Base-by-base conservation (phyloP, 1,139 yeast genomes). In the Pichia sp. region DNA sequence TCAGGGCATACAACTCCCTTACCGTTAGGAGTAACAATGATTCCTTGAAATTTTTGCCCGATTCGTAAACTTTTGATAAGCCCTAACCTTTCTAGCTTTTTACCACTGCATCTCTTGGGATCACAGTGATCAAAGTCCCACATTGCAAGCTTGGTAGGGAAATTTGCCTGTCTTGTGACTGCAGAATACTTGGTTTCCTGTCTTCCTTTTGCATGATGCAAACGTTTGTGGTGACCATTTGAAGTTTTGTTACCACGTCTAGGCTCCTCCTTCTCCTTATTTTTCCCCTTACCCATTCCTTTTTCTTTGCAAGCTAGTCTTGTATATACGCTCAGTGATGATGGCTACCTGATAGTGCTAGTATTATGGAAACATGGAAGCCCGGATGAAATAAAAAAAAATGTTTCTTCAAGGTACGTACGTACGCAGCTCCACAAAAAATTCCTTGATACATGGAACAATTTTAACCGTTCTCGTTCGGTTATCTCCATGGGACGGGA, bases 51-150 rank as follows among this genome's bases (percentile, higher is more conserved):
- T 71, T 90, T 93, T 66, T 92, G 97, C 0, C 99, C 99, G 13
- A 93, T 81, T 58, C 95, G 74, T 58, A 95, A 70, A 57, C 82
- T 81, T 59, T 83, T 82, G 51, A 95, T 90, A 36, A 90, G 72
- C 0, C 99, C 99, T 41, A 93, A 71, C 55, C 99, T 76, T 67
- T 90, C 97, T 42, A 93, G 76, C 68, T 92, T 93, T 73, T 93
- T 93, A 29, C 99, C 99, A 61, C 96, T 87, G 67, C 99, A 93
- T 67, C 98, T 78, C 68, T 95, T 95, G 3, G 99, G 99, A 71
- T 93, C 99, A 73, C 99, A 93, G 69, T 93, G 99, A 64, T 92
- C 96, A 67, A 95, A 93, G 71, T 93, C 93, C 97, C 95, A 87
- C 95, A 87, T 87, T 10, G 92, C 93, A 43, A 87, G 65, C 65